Evolutionary conservation across 208 protist genomes (phyloP).

Genomic region (Wallacemonas collosoma): DNA sequence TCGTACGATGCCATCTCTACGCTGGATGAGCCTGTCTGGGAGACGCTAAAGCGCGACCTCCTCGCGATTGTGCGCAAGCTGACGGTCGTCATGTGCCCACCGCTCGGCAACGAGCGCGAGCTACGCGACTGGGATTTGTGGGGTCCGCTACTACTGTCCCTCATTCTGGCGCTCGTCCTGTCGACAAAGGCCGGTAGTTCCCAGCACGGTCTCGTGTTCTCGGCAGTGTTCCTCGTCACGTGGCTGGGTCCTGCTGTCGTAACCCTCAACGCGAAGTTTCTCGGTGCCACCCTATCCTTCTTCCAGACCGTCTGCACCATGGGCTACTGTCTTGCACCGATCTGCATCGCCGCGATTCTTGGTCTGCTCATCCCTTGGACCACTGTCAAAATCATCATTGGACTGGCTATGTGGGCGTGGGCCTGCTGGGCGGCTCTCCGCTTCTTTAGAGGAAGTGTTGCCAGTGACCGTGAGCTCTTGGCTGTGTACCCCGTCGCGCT

Average conservation of each 20-base stretch:
- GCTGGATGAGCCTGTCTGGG: slow-evolving; percentile 62
- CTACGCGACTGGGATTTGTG: slow-evolving; percentile 92
- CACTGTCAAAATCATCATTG: slow-evolving; percentile 63
- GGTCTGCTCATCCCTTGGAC: slow-evolving; percentile 35
- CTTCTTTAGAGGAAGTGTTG: slow-evolving; percentile 81
- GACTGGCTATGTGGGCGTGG: slow-evolving; percentile 67
- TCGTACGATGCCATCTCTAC: slow-evolving; percentile 55
- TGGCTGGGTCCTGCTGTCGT: slow-evolving; percentile 87
- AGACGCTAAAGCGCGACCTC: slow-evolving; percentile 68
- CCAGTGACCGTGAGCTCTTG: slow-evolving; percentile 52
- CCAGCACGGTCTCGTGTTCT: slow-evolving; percentile 76
- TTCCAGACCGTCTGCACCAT: slow-evolving; percentile 95
- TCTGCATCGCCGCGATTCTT: slow-evolving; percentile 65
- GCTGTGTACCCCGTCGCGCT: slow-evolving; percentile 92
- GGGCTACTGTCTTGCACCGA: slow-evolving; percentile 93
- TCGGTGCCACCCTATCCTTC: slow-evolving; percentile 91
- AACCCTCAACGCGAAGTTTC: slow-evolving; percentile 91
- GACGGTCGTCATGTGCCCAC: slow-evolving; percentile 62
- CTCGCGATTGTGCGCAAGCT: slow-evolving; percentile 76
- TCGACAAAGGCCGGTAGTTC: slow-evolving; percentile 32
- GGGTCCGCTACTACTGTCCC: slow-evolving; percentile 92
- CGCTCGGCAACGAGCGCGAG: slow-evolving; percentile 39
- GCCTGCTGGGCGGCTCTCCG: slow-evolving; percentile 86
- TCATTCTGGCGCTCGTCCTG: slow-evolving; percentile 79
- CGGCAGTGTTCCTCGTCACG: slow-evolving; percentile 89